Evolutionary conservation across 192 early-diverging fungal genomes (phyloP).

Genomic region (Dispira parvispora): DNA sequence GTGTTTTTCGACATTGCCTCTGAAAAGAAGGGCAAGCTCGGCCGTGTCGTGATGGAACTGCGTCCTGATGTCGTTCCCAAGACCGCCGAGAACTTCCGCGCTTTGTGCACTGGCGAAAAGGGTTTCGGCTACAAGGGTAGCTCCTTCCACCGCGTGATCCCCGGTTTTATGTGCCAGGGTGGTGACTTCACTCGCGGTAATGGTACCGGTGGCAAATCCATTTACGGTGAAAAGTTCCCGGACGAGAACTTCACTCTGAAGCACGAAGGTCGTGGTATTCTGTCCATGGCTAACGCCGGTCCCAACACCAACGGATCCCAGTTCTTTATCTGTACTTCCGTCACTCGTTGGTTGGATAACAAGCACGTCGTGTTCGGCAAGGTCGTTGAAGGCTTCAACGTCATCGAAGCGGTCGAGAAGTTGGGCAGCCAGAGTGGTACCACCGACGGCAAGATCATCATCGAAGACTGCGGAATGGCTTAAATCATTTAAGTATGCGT

Average conservation of each 20-base stretch:
- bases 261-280: constrained; percentile 39
- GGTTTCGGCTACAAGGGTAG: constrained; percentile 57
- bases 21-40: constrained; percentile 36
- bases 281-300: constrained; percentile 83
- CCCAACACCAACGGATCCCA: constrained; percentile 76
- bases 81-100: constrained; percentile 75
- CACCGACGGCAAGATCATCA: constrained; percentile 10
- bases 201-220: constrained; percentile 82
- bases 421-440: constrained; percentile 39
- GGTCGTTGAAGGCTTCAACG: constrained; percentile 44
- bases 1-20: too few relatives aligned
- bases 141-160: constrained; percentile 75
- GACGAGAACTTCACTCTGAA: constrained; percentile 48
- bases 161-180: constrained; percentile 67
- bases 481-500: too few relatives aligned
- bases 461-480: too few relatives aligned
- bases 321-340: constrained; percentile 77
- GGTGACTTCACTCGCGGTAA: constrained; percentile 74
- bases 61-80: constrained; percentile 69
- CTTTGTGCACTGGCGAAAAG: constrained; percentile 41
- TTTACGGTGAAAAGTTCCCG: constrained; percentile 60
- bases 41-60: constrained; percentile 77
- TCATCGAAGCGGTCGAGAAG: constrained; percentile 48
- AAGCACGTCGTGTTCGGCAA: constrained; percentile 71
- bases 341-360: constrained; percentile 67